Evolutionary conservation across 257 asterid genomes (phyloP), one percentile per base, ranked within the genome.

Genomic region (Haberlea rhodopensis): DNA sequence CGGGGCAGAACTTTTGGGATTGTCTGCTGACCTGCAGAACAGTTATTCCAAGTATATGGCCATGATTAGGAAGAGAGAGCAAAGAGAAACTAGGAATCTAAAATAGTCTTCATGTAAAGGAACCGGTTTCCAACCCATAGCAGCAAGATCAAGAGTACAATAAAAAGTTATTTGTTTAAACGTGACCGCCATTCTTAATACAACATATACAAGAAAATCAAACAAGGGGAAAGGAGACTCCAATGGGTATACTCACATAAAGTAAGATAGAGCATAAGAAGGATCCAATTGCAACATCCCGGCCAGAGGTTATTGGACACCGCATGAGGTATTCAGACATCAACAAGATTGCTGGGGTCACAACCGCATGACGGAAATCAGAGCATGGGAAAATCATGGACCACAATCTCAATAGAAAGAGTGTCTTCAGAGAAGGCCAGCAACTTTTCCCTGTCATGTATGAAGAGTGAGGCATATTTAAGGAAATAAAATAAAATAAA

Each of bases 331-430:
- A 92, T 78, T 92, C 97, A 21, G 85, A 92, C 86, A 90, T 85
- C 72, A 92, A 79, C 73, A 86, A 70, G 27, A 80, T 79, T 21
- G 94, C 83, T 27, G 99, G 99, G 28, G 97, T 94, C 87, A 82
- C 86, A 49, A 94, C 99, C 32, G 76, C 85, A 71, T 90, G 99
- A 55, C 97, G 96, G 65, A 84, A 90, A 81, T 90, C 99, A 27
- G 99, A 94, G 80, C 96, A 94, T 11, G 97, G 99, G 72, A 87
- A 94, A 66, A 84, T 78, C 95, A 94, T 75, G 68, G 94, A 90
- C 99, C 97, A 94, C 26, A 94, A 84, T 73, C 89, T 85, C 79
- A 87, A 72, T 48, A 94, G 85, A 75, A 84, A 76, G 66, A 94
- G 71, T 16, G 96, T 94, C 82, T 94, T 94, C 73, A 83, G 43